A percentile compares a stretch with the other conserved stretches of the same genome.
Evolutionary conservation across 257 asterid genomes (phyloP).

Genomic region (Scutellaria baicalensis): DNA sequence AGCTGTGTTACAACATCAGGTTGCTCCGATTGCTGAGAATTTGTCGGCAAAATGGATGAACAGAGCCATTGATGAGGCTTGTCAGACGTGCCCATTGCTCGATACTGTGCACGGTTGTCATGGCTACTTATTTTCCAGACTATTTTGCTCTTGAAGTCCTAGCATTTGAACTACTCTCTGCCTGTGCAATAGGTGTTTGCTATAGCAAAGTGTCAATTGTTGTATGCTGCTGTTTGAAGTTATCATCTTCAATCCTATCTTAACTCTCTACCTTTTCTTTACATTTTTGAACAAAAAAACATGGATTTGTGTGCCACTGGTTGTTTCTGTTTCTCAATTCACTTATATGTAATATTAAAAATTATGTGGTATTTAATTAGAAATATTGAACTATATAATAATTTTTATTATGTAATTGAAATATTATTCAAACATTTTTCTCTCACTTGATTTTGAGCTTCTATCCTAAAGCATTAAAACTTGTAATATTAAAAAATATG

Average conservation of each 20-base stretch:
- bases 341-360: no score
- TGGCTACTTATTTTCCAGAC: constrained; percentile 84
- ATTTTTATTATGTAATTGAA: no score
- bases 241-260: background rate
- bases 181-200: background rate
- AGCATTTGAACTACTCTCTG: background rate
- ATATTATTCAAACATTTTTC: no score
- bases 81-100: constrained; percentile 83
- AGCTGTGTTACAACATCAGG: constrained; percentile 69
- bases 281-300: no score
- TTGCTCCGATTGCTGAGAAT: constrained; percentile 54
- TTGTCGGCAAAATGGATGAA: constrained; percentile 74
- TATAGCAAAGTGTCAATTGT: background rate
- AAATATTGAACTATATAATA: no score
- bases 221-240: background rate
- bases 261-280: background rate
- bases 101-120: constrained; percentile 94
- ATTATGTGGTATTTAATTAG: no score
- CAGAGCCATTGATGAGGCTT: constrained; percentile 69
- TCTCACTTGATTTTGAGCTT: no score
- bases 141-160: constrained; percentile 77
- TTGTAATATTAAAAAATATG: no score
- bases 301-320: no score
- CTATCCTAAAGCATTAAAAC: no score
- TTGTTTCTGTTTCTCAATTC: no score